Conservation (phyloP, 139 green algal species). For the Coccomyxa sp. region DNA sequence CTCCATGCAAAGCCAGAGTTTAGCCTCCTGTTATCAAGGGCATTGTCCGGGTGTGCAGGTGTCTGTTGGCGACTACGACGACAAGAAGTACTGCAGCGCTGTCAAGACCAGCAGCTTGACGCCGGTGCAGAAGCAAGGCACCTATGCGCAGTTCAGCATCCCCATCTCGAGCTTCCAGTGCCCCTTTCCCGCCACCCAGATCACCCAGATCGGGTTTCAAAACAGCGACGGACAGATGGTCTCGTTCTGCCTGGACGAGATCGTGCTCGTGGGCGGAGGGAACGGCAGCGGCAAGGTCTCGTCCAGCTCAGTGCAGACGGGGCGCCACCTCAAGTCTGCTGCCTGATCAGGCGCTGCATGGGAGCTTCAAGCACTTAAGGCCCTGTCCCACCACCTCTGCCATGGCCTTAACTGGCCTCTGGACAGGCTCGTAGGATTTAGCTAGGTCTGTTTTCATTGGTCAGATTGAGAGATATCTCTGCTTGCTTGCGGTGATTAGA, state of each 20-base stretch:
- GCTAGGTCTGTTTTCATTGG: too few relatives aligned
- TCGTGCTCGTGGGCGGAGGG: conserved; percentile 5
- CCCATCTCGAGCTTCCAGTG: conserved; percentile 26
- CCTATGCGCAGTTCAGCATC: conserved; percentile 19
- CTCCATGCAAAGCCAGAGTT: not conserved
- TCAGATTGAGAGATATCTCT: too few relatives aligned
- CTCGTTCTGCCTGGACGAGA: conserved; percentile 29
- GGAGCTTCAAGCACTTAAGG: too few relatives aligned
- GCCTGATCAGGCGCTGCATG: too few relatives aligned
- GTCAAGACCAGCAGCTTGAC: conserved; percentile 2
- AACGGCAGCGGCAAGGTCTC: not conserved
- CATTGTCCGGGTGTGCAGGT: not conserved
- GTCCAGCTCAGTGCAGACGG: too few relatives aligned
- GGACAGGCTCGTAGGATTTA: too few relatives aligned
- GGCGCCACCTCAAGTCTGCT: too few relatives aligned
- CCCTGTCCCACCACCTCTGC: too few relatives aligned
- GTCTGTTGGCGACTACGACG: conserved; percentile 23
- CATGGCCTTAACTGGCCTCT: too few relatives aligned
- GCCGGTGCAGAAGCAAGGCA: not conserved
- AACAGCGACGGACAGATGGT: conserved; percentile 15
- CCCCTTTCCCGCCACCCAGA: not conserved
- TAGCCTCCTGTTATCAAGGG: not conserved
- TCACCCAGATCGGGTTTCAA: conserved; percentile 4
- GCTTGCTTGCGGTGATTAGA: too few relatives aligned
- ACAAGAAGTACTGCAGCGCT: conserved; percentile 20